Conservation (phyloP, 192 early-diverging fungal species). For the Pecoramyces ruminantium region DNA sequence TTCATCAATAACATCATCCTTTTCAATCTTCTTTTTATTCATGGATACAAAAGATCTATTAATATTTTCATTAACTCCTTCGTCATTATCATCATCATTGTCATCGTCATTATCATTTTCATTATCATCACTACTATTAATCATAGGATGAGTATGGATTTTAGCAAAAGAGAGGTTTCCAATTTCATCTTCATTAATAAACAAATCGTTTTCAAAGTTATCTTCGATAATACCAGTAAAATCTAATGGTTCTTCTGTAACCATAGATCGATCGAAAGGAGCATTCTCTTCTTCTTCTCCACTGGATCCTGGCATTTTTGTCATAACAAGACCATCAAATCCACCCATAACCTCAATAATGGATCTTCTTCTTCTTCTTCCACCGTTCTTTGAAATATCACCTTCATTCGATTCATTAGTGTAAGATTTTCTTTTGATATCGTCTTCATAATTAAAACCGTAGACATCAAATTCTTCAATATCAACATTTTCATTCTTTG, state of each 20-base stretch:
- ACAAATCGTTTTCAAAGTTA: neutral
- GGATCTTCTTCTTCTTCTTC: neutral
- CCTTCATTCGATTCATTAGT: neutral
- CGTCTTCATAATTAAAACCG: neutral
- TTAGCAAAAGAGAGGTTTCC: neutral
- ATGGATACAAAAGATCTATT: neutral
- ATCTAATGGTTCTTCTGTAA: neutral
- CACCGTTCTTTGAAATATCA: neutral
- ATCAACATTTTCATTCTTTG: neutral
- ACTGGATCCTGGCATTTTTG: neutral
- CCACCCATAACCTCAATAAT: neutral
- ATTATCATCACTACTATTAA: neutral
- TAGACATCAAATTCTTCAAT: neutral
- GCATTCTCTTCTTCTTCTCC: neutral
- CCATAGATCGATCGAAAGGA: neutral
- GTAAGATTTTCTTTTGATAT: neutral
- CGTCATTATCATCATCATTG: neutral
- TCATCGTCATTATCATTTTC: neutral
- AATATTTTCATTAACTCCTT: neutral
- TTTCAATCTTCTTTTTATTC: neutral
- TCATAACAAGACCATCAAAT: neutral
- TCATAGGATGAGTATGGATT: neutral
- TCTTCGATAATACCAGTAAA: neutral
- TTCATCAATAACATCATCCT: neutral
- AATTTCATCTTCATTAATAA: neutral